These are phyloP conservation scores for Blastobotrys ciferrii DNA, from an alignment of 1,139 yeast genomes.

Conservation along the genomic window DNA sequence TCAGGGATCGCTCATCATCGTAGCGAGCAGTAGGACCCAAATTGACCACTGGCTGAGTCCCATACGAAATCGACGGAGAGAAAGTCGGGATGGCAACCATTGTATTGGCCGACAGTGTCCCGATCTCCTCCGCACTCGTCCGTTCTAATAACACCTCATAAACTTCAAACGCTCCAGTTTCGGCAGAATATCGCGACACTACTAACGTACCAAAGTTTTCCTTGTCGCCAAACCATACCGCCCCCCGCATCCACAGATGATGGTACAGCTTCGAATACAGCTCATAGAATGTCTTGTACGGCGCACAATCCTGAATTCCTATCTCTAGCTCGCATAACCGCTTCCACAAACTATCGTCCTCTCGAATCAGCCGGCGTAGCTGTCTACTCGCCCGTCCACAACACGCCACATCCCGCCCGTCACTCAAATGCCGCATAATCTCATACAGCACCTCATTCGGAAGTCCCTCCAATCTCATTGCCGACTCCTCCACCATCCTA, in stretches of 20 bases:
- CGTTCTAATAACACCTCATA: conserved; percentile 5
- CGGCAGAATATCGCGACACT: conserved; percentile 25
- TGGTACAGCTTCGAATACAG: conserved; percentile 23
- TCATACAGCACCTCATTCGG: conserved; percentile 4
- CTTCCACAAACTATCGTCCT: conserved; percentile 28
- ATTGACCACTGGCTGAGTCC: conserved; percentile 11
- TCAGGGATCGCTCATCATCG: conserved; percentile 14
- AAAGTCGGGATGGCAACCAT: not conserved
- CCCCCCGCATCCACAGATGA: conserved; percentile 31
- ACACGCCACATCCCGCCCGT: conserved; percentile 5
- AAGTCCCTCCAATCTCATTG: not conserved
- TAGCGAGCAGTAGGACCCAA: conserved; percentile 13
- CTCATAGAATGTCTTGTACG: conserved; percentile 22
- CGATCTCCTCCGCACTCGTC: not conserved
- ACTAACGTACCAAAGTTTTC: conserved; percentile 30
- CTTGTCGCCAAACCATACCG: conserved; percentile 34
- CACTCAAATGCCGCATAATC: not conserved
- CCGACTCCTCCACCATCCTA: too few relatives aligned
- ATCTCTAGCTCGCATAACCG: conserved; percentile 16
- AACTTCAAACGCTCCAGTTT: conserved; percentile 15
- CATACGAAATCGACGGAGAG: conserved; percentile 8
- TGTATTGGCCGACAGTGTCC: not conserved
- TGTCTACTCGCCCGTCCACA: conserved; percentile 1
- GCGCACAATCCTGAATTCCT: conserved; percentile 16
- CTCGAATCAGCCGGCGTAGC: not conserved